Conservation (phyloP, 495 filamentous ascomycete species). For the Tuber calosporum region DNA sequence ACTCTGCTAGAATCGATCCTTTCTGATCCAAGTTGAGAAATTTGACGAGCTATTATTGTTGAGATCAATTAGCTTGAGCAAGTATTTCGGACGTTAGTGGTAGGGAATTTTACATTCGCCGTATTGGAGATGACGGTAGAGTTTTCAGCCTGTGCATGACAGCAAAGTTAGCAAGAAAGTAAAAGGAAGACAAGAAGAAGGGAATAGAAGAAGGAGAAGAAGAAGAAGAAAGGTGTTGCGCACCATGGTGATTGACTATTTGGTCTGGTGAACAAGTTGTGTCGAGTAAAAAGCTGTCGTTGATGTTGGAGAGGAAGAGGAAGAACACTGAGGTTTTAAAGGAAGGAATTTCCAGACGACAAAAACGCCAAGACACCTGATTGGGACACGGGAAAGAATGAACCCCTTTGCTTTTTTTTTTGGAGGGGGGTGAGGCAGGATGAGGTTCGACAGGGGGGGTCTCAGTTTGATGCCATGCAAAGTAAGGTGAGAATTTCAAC, state of each 20-base stretch:
- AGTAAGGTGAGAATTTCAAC: neutral
- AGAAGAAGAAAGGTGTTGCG: constrained; percentile 6
- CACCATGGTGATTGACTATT: constrained; percentile 26
- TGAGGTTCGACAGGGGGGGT: neutral
- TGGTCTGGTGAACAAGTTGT: neutral
- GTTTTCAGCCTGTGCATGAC: constrained; percentile 21
- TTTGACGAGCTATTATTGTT: constrained; percentile 71
- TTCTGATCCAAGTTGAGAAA: constrained; percentile 88
- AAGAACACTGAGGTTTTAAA: neutral
- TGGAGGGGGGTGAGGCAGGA: neutral
- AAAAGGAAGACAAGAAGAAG: constrained; percentile 14
- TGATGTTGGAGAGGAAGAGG: neutral
- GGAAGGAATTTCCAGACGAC: neutral
- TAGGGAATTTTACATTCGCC: constrained; percentile 30
- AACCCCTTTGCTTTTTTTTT: neutral
- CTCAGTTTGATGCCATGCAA: neutral
- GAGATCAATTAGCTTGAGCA: constrained; percentile 10
- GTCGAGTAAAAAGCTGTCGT: neutral
- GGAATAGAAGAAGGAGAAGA: constrained; percentile 2
- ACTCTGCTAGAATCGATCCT: constrained; percentile 79
- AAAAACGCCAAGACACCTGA: neutral
- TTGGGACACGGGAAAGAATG: neutral
- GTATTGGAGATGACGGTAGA: constrained; percentile 40
- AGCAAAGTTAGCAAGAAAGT: constrained; percentile 19
- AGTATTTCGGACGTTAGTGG: neutral